Conservation (phyloP, 2,329 filamentous ascomycete genomes). For the Botrytis elliptica region DNA sequence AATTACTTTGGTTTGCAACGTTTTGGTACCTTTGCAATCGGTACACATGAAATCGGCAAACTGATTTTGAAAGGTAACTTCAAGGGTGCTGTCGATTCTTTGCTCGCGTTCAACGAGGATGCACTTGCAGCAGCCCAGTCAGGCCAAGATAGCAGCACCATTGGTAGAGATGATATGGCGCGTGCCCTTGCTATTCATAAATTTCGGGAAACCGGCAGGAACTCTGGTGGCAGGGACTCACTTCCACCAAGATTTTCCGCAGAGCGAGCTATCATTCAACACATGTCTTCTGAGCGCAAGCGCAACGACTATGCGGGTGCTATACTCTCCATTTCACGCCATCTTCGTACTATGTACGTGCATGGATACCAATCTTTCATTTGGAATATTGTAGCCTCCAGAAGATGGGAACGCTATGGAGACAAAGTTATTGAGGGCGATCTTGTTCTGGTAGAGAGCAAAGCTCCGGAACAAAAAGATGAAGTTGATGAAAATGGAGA, state of each 20-base stretch:
- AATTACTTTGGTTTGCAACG: slow-evolving; percentile 99
- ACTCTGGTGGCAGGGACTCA: slow-evolving; percentile 52
- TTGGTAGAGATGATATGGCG: slow-evolving; percentile 72
- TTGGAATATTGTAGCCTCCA: slow-evolving; percentile 84
- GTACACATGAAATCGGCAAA: slow-evolving; percentile 81
- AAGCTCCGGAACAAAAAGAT: slow-evolving; percentile 29
- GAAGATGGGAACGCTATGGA: slow-evolving; percentile 76
- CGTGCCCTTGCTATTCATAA: slow-evolving; percentile 76
- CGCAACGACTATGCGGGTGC: slow-evolving; percentile 74
- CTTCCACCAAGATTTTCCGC: slow-evolving; percentile 81
- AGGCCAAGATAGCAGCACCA: slow-evolving; percentile 46
- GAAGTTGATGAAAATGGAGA: slow-evolving; percentile 43
- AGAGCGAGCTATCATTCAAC: slow-evolving; percentile 74
- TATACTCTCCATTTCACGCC: slow-evolving; percentile 74
- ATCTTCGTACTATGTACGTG: slow-evolving; percentile 88
- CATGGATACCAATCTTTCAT: slow-evolving; percentile 95
- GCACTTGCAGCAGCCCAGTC: slow-evolving; percentile 56
- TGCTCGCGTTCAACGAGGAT: slow-evolving; percentile 70
- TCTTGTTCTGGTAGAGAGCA: slow-evolving; percentile 47
- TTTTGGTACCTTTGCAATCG: slow-evolving; percentile 83
- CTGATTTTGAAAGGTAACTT: slow-evolving; percentile 82
- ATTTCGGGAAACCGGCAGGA: slow-evolving; percentile 63
- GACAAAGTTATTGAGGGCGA: slow-evolving; percentile 77
- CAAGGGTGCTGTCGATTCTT: slow-evolving; percentile 72
- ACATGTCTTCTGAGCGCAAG: slow-evolving; percentile 54